Conservation (phyloP, 441 rosid genomes). For the Corymbia calophylla region DNA sequence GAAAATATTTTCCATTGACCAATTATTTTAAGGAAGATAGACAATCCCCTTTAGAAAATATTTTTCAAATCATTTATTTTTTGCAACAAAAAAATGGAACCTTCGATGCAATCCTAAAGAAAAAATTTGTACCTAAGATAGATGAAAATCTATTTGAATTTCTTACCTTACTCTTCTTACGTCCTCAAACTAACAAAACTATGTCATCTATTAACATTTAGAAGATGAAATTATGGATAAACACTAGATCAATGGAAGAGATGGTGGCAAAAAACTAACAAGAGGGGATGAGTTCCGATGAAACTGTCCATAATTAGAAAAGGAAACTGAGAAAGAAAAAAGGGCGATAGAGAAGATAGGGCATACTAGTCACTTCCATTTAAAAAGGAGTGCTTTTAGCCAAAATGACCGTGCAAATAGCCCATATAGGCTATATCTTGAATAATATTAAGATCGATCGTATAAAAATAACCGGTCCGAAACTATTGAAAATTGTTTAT, state of each 20-base stretch:
- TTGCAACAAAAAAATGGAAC: accelerated
- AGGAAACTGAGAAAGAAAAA: neutral
- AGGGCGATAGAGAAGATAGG: neutral
- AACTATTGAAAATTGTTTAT: neutral
- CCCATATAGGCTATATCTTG: no score
- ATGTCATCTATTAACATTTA: neutral
- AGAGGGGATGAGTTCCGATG: neutral
- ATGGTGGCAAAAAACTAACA: neutral
- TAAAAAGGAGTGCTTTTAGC: neutral
- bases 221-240: neutral
- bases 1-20: no score
- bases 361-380: neutral
- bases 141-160: neutral
- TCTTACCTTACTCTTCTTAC: no score
- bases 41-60: neutral
- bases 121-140: neutral
- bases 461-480: neutral
- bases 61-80: neutral
- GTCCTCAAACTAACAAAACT: neutral
- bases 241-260: neutral
- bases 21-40: no score
- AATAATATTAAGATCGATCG: neutral
- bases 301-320: neutral
- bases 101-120: neutral
- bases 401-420: neutral